These are phyloP conservation scores for Gossypium lobatum DNA, from an alignment of 441 rosid species.

Conservation along the genomic window DNA sequence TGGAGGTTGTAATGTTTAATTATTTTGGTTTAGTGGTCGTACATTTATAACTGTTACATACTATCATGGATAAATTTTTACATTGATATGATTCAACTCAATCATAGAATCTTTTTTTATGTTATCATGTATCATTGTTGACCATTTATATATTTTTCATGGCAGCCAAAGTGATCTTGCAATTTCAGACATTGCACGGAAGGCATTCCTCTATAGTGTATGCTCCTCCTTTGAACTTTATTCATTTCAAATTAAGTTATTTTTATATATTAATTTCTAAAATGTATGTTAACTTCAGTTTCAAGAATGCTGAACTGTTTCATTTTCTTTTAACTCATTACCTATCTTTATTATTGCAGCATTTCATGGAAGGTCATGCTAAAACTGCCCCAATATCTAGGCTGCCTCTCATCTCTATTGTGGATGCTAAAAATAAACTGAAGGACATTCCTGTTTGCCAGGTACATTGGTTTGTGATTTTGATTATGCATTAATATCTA, in stretches of 20 bases:
- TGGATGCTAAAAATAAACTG: slow-evolving; percentile 73
- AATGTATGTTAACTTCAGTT: not conserved
- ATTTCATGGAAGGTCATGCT: slow-evolving; percentile 99
- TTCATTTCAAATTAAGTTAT: not conserved
- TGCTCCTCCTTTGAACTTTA: slow-evolving; percentile 23
- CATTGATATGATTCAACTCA: not conserved
- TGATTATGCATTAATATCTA: slow-evolving; percentile 9
- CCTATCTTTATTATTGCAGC: slow-evolving; percentile 45
- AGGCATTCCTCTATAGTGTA: slow-evolving; percentile 98
- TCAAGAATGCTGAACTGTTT: not conserved
- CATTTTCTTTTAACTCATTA: slow-evolving; percentile 13
- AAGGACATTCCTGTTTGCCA: slow-evolving; percentile 89
- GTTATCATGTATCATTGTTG: not conserved
- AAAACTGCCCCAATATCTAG: slow-evolving; percentile 91
- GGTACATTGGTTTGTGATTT: slow-evolving; percentile 38
- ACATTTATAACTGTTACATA: slow-evolving; percentile 5
- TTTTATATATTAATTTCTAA: not conserved
- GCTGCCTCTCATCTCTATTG: slow-evolving; percentile 74
- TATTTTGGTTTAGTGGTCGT: not conserved
- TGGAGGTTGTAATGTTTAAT: slow-evolving; percentile 3
- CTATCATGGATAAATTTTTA: not conserved
- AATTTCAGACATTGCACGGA: slow-evolving; percentile 93
- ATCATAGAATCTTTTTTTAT: not conserved
- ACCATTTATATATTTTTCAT: slow-evolving; percentile 20
- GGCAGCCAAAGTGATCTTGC: slow-evolving; percentile 79